phyloP scores from a whole-genome alignment of 805 yeast genomes.

The Dipodascus albidus region DNA sequence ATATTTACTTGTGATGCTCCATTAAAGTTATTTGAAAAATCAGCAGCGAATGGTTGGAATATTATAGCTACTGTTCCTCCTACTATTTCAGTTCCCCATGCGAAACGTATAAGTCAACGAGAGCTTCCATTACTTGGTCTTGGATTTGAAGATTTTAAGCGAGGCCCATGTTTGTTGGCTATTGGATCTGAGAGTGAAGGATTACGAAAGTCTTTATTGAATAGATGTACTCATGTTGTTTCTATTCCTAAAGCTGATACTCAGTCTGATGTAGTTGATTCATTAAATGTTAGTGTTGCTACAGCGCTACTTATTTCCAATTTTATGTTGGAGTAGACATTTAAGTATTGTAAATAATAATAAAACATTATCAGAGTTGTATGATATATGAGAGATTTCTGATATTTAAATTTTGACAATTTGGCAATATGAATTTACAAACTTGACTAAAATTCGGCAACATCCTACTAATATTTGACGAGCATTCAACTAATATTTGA shows the following conservation, averaged over 20 bases:
- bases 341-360: no score
- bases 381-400: no score
- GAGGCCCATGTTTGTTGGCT: slow-evolving; percentile 55
- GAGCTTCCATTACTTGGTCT: slow-evolving; percentile 29
- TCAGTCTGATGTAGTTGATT: slow-evolving; percentile 39
- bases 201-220: slow-evolving; percentile 51
- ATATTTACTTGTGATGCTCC: slow-evolving; percentile 51
- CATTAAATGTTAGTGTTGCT: slow-evolving; percentile 85
- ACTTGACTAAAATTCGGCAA: no score
- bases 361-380: no score
- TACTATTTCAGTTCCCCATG: slow-evolving; percentile 14
- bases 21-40: slow-evolving; percentile 45
- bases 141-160: slow-evolving; percentile 26
- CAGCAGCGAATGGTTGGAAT: slow-evolving; percentile 55
- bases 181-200: slow-evolving; percentile 85
- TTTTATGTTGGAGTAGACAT: slow-evolving; percentile 11
- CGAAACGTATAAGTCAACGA: slow-evolving; percentile 22
- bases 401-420: no score
- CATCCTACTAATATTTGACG: no score
- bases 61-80: slow-evolving; percentile 49
- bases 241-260: slow-evolving; percentile 9
- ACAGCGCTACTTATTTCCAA: slow-evolving; percentile 49
- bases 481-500: no score
- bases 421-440: no score
- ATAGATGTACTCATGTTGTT: slow-evolving; percentile 24